Conservation (phyloP, 805 yeast species). For the Dipodascopsis uninucleata region DNA sequence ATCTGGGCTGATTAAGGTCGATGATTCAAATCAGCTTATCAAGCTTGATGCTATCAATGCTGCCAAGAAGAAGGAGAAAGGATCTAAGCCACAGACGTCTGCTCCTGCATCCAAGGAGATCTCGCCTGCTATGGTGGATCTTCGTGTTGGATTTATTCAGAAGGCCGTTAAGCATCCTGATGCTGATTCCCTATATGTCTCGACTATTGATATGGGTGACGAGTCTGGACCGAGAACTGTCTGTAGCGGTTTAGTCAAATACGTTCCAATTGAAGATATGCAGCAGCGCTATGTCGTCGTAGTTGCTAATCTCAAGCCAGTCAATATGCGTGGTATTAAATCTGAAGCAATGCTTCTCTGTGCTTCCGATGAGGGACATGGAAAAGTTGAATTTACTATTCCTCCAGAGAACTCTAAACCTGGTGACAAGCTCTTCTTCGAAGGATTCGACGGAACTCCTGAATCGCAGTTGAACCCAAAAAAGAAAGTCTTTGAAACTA, state of each 20-base stretch:
- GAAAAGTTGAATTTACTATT: constrained; percentile 80
- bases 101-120: constrained; percentile 52
- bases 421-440: constrained; percentile 95
- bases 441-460: constrained; percentile 83
- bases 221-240: constrained; percentile 97
- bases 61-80: constrained; percentile 47
- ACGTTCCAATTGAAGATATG: constrained; percentile 88
- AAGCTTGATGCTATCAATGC: constrained; percentile 36
- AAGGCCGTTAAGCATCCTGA: constrained; percentile 97
- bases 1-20: constrained; percentile 43
- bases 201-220: constrained; percentile 95
- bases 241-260: constrained; percentile 92
- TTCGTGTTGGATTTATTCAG: constrained; percentile 94
- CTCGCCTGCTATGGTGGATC: constrained; percentile 79
- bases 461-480: constrained; percentile 92
- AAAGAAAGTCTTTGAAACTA: constrained; percentile 95
- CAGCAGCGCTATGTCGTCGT: constrained; percentile 84
- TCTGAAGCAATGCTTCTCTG: constrained; percentile 96
- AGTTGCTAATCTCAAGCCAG: constrained; percentile 96
- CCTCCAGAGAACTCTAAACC: constrained; percentile 92
- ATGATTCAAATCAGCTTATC: constrained; percentile 41
- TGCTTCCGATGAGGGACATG: constrained; percentile 58
- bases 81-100: constrained; percentile 48
- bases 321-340: constrained; percentile 94
- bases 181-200: constrained; percentile 93